These are phyloP conservation scores for Pelargonium myrrhifolium DNA, from an alignment of 441 rosid species.

Conservation along the genomic window DNA sequence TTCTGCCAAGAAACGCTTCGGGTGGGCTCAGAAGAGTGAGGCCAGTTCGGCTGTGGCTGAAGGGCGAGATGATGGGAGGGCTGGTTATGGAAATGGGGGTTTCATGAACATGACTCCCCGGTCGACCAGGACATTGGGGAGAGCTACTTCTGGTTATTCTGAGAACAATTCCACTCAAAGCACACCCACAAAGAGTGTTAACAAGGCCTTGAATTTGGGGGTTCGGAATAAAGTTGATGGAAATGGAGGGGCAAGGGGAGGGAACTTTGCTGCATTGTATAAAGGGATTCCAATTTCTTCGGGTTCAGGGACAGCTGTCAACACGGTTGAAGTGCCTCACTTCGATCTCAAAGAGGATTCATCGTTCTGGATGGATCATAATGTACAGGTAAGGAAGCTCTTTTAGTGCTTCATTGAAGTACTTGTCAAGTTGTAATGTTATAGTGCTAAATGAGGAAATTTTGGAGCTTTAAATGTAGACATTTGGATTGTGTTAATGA, in stretches of 20 bases:
- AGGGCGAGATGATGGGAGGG: constrained; percentile 26
- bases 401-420: background rate
- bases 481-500: constrained; percentile 13
- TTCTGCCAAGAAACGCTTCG: constrained; percentile 45
- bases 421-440: background rate
- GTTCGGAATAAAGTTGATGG: constrained; percentile 57
- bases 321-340: constrained; percentile 87
- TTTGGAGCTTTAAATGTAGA: background rate
- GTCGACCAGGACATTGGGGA: constrained; percentile 46
- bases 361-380: constrained; percentile 98
- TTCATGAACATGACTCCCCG: constrained; percentile 50
- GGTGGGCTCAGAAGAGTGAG: constrained; percentile 67
- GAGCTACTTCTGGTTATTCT: constrained; percentile 43
- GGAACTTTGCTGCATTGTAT: constrained; percentile 61
- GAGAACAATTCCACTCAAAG: constrained; percentile 78
- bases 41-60: constrained; percentile 20
- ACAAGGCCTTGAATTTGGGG: constrained; percentile 63
- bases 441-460: background rate
- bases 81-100: constrained; percentile 26
- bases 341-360: constrained; percentile 91
- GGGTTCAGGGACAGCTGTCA: constrained; percentile 45
- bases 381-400: constrained; percentile 65
- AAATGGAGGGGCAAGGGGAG: constrained; percentile 41
- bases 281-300: constrained; percentile 62
- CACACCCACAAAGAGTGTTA: constrained; percentile 87